Base-by-base conservation (phyloP, 2,329 filamentous ascomycete genomes). In the Hypoxylon rubiginosum region DNA sequence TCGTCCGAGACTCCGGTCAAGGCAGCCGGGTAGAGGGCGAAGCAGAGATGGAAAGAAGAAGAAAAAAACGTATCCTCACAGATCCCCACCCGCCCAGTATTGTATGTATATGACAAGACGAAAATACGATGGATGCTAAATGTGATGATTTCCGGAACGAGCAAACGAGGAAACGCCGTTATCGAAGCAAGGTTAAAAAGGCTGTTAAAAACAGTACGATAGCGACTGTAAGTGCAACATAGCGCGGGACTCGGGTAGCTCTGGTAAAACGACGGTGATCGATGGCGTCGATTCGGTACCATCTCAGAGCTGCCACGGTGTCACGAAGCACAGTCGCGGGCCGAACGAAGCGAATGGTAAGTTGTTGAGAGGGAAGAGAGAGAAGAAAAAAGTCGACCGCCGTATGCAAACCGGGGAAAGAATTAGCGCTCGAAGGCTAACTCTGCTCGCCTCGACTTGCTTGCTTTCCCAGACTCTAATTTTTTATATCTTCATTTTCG, bases 31-130 rank as follows among this genome's bases (percentile, higher is more conserved):
- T 19, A 11, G n/a, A 55, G 48, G 34, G 15, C 39, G 39, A 19
- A 19, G 45, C 46, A 28, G 43, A 26, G 46, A 43, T 36, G n/a
- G n/a, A n/a, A n/a, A n/a, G 26, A 17, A 24, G 1, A 15, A 63
- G 53, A 68, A 1, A 15, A 63, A 57, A 68, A 68, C 65, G 65
- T 67, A 67, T 67, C 65, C 65, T 61, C 65, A 64, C 56, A 60
- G 57, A 67, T 67, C 65, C 60, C 15, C 61, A 62, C 61, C 57
- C 53, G 49, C 49, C 17, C 21, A 13, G 15, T 15, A 39, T n/a
- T 43, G 36, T 48, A 32, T 17, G 39, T 60, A 30, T 24, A 26
- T n/a, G n/a, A 48, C 15, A 24, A 24, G 21, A 56, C 30, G 24
- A 36, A 36, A 56, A 50, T 19, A 60, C 17, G 45, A 53, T 26